Conservation (phyloP, 2,329 filamentous ascomycete genomes). For the Macrophomina pseudophaseolina region DNA sequence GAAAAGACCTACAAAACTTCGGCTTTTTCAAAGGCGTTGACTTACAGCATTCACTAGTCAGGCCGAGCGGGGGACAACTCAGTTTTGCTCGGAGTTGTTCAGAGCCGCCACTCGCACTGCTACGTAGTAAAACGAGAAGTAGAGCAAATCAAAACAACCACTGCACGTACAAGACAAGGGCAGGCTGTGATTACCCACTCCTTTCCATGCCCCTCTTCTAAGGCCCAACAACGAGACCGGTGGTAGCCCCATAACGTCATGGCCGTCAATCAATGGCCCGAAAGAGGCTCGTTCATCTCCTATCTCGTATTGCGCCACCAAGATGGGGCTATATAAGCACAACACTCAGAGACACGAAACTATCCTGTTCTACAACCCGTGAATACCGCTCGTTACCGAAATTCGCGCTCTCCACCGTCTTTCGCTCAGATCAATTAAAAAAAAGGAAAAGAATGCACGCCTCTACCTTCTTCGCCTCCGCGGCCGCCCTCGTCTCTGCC, state of each 20-base stretch:
- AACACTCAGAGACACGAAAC: not conserved
- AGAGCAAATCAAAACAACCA: not conserved
- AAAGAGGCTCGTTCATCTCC: not conserved
- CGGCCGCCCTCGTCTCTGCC: constrained; percentile 4
- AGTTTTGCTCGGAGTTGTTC: no score
- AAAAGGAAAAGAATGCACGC: constrained; percentile 3
- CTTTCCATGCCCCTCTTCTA: not conserved
- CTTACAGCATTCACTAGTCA: no score
- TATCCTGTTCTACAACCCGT: not conserved
- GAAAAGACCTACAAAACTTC: no score
- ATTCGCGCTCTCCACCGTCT: not conserved
- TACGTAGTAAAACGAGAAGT: no score
- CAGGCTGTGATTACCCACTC: not conserved
- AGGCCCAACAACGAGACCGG: not conserved
- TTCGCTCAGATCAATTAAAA: not conserved
- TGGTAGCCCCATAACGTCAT: constrained; percentile 12
- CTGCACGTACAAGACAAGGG: not conserved
- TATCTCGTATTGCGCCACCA: constrained; percentile 12
- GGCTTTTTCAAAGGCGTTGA: no score
- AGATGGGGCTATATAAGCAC: not conserved
- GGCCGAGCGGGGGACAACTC: no score
- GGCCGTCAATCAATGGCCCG: not conserved
- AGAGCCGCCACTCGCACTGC: no score
- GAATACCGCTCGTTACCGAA: not conserved
- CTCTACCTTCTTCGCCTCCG: constrained; percentile 15